phyloP scores from a whole-genome alignment of 768 basidiomycete genomes.

The Rhodotorula toruloides region DNA sequence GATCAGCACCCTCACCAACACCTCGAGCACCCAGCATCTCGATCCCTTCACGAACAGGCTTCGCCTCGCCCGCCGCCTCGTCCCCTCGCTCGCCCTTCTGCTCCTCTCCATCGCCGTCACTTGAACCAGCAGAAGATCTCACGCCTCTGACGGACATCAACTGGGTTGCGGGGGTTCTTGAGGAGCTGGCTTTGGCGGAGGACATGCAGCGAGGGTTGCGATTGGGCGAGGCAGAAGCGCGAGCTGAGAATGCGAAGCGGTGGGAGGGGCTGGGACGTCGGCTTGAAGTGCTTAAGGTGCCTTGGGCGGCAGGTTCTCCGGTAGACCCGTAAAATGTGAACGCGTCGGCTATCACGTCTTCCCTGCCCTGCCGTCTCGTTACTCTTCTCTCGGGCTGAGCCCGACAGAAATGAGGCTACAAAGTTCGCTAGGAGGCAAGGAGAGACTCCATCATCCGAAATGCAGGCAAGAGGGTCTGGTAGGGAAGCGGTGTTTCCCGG shows the following conservation, averaged over 20 bases:
- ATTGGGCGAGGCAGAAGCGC: neutral
- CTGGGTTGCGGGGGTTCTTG: constrained; percentile 63
- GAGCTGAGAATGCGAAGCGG: neutral
- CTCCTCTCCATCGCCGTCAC: neutral
- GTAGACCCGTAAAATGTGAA: too few relatives aligned
- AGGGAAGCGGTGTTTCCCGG: too few relatives aligned
- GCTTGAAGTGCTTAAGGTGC: constrained; percentile 9
- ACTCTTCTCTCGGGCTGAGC: too few relatives aligned
- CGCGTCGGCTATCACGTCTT: too few relatives aligned
- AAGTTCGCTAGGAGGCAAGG: too few relatives aligned
- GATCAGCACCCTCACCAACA: too few relatives aligned
- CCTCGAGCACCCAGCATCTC: neutral
- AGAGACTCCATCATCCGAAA: too few relatives aligned
- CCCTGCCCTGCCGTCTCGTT: too few relatives aligned
- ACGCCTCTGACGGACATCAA: constrained; percentile 80
- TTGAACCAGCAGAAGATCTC: constrained; percentile 50
- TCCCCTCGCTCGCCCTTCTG: neutral
- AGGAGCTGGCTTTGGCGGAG: constrained; percentile 19
- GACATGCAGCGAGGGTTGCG: neutral
- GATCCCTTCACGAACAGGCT: neutral
- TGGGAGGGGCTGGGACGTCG: constrained; percentile 9
- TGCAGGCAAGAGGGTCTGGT: too few relatives aligned
- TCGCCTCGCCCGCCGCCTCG: neutral
- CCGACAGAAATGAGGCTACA: too few relatives aligned
- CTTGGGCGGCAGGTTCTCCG: neutral